Evolutionary conservation across 495 filamentous ascomycete genomes (phyloP), one percentile per base, ranked within the genome.

Genomic region (Penicillium cosmopolitanum): DNA sequence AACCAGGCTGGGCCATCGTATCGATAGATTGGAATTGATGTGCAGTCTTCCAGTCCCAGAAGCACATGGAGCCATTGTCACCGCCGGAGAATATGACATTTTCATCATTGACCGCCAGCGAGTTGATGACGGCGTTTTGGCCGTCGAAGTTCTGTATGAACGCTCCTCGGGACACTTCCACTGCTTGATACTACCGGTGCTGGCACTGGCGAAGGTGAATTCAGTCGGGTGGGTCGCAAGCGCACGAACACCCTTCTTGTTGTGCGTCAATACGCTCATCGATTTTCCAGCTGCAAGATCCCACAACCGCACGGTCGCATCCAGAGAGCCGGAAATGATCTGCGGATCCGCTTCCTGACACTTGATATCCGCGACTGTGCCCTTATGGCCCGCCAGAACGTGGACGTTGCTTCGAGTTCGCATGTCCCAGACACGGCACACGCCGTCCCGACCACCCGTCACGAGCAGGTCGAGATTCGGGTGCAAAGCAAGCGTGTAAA

Each of bases 91-190:
- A 97, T 25, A 98, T 74, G 10, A 98, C 90, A 66, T 96, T 93
- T 68, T 97, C 91, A 60, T 96, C 91, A 71, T 99, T 99, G 35
- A 92, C 91, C 35, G 88, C 78, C 16, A 99, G 73, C 0, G 91
- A 92, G 72, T 99, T 99, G 78, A 98, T 94, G 72, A 99, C 91
- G 47, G 91, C 84, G 64, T 97, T 97, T 62, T 97, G 93, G 40
- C 93, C 93, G 43, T 97, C 93, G 68, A 97, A 99, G 75, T 98
- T 98, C 77, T 97, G 93, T 96, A 99, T 99, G 72, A 99, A 97
- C 33, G 90, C 92, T 36, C 94, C 74, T 97, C 94, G 16, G 96
- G 96, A 66, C 93, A 98, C 73, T 98, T 98, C 94, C 95, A 99
- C 74, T 98, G 96, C 81, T 99, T 99, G 78, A 99, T 99, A 72